Evolutionary conservation across 257 asterid genomes (phyloP), one percentile per base, ranked within the genome.

Genomic region (Capsicum chinense): DNA sequence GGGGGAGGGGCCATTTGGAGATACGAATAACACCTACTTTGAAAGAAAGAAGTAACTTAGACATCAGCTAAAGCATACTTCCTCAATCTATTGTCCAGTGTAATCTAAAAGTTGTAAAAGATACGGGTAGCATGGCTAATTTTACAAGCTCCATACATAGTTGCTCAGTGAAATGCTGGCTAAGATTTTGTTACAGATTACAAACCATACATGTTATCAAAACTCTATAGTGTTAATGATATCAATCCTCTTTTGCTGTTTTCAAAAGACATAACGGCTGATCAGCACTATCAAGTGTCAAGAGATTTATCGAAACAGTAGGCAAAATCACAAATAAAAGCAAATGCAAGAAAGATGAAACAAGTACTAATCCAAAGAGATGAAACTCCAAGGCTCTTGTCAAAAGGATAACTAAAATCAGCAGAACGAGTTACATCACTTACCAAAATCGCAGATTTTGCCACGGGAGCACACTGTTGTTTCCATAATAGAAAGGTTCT

Each of bases 401-500:
- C 60, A 39, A 39, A 39, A 39, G 5, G 44, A 39, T 39, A 39
- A 39, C 47, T 26, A 52, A 52, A 76, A 52, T 52, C 63, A 76
- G 8, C 11, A 5, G 26, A 4, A 26, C 26, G 6, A 2, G 35
- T 42, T 26, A 19, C 37, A 64, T 83, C 39, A 86, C 88, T 85
- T 86, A 96, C 99, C 99, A 96, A 86, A 96, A 96, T 56, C 98
- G 93, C 86, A 96, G 89, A 85, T 90, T 92, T 85, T 94, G 94
- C 99, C 99, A 96, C 78, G 99, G 99, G 81, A 94, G 98, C 81
- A 83, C 84, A 87, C 86, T 87, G 47, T 92, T 95, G 74, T 88
- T 90, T 85, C 98, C 97, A 87, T 89, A 88, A 87, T 94, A 96
- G 92, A 94, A 94, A 68, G 99, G 99, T 89, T 96, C 99, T n/a